Conservation (phyloP, 306 rosid species). For the Begonia loranthoides region DNA sequence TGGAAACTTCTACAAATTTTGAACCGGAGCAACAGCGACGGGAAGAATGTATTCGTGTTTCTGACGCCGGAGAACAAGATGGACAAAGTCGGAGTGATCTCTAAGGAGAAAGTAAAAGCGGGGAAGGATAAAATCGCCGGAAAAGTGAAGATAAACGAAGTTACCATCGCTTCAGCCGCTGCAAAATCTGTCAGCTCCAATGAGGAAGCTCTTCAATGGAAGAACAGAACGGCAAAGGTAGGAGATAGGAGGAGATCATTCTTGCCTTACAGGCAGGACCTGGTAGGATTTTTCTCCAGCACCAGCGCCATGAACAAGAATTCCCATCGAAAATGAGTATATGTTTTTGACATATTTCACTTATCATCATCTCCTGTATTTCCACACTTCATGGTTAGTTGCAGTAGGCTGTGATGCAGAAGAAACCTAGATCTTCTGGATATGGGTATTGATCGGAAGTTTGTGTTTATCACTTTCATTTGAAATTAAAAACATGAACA, state of each 20-base stretch:
- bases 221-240: slow-evolving; percentile 7
- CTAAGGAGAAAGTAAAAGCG: background rate
- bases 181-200: background rate
- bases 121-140: slow-evolving; percentile 2
- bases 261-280: slow-evolving; percentile 31
- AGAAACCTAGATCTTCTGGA: no score
- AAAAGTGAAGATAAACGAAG: slow-evolving; percentile 8
- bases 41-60: slow-evolving; percentile 23
- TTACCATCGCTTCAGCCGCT: background rate
- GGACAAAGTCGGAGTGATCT: background rate
- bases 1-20: slow-evolving; percentile 57
- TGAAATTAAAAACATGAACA: no score
- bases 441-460: no score
- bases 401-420: no score
- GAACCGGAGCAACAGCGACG: slow-evolving; percentile 39
- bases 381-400: no score
- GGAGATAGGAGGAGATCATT: slow-evolving; percentile 26
- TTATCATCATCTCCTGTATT: no score
- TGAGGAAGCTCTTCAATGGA: background rate
- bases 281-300: slow-evolving; percentile 35
- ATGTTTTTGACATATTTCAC: no score
- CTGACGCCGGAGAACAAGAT: slow-evolving; percentile 14
- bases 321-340: background rate
- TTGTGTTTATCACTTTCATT: no score
- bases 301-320: slow-evolving; percentile 39